Conservation (phyloP, 2,329 filamentous ascomycete genomes). For the Botrytis squamosa region DNA sequence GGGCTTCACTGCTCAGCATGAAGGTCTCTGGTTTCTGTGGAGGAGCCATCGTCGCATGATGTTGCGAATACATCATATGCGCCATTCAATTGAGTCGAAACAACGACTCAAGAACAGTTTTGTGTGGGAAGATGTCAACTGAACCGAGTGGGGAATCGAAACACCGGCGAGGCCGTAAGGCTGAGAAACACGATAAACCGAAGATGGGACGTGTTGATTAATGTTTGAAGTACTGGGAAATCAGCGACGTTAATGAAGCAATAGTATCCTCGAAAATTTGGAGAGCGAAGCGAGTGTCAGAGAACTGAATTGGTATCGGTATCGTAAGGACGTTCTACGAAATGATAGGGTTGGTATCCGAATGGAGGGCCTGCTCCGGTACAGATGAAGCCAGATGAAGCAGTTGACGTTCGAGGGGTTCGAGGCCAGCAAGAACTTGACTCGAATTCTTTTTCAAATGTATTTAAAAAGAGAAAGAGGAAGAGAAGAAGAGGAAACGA, state of each 20-base stretch:
- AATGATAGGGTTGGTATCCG: constrained; percentile 22
- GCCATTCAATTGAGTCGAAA: constrained; percentile 40
- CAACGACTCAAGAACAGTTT: constrained; percentile 25
- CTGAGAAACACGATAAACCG: constrained; percentile 26
- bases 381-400: constrained; percentile 38
- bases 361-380: constrained; percentile 39
- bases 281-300: constrained; percentile 36
- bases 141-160: constrained; percentile 33
- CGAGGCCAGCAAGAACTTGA: constrained; percentile 41
- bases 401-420: constrained; percentile 39
- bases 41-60: constrained; percentile 83
- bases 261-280: constrained; percentile 28
- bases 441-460: not conserved
- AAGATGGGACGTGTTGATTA: constrained; percentile 23
- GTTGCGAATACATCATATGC: constrained; percentile 66
- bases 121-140: constrained; percentile 27
- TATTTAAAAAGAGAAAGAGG: not conserved
- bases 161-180: constrained; percentile 31
- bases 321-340: constrained; percentile 27
- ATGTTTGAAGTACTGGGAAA: constrained; percentile 22
- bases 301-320: not conserved
- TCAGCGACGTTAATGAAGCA: constrained; percentile 37
- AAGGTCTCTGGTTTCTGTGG: constrained; percentile 98
- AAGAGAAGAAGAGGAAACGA: not conserved
- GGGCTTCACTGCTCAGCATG: constrained; percentile 94